Evolutionary conservation across 495 filamentous ascomycete genomes (phyloP), one percentile per base, ranked within the genome.

Genomic region (Paragyromitra xinjiangensis): DNA sequence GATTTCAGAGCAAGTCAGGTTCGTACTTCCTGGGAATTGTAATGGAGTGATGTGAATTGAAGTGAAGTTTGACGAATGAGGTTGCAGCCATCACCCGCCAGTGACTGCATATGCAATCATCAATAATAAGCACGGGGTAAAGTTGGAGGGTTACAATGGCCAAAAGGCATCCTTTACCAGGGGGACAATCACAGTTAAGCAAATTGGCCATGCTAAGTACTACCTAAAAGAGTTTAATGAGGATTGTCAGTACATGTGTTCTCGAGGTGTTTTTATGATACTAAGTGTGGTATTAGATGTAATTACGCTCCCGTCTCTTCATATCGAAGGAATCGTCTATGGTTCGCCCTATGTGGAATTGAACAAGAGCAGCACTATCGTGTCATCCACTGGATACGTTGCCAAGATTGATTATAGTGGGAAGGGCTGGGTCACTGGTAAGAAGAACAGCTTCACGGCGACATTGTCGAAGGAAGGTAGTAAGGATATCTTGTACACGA

Each of bases 81-180:
- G 37, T 34, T 85, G 83, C 75, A 97, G 93, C 85, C 95, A 98
- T 80, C 95, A 99, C 81, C 95, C 96, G n/a, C 95, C 96, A 11
- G 94, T 93, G 39, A 99, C 96, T 8, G 96, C 95, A 3, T 98
- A 97, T 83, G 91, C 90, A 70, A 96, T 98, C 79, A 91, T 88
- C 83, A 98, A 99, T 83, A 84, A 90, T 24, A 89, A 94, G 74
- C 89, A 94, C 73, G 92, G 93, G 44, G 88, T 99, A 40, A 90
- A 92, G 85, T 87, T 99, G 3, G 90, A 97, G 87, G 95, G 96
- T 70, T 97, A 98, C 85, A 97, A 98, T 79, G 96, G 92, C n/a
- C 96, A 98, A 81, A 98, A 97, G 83, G 95, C 94, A 6, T 94
- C 91, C 26, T 97, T 98, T 83, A 92, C 91, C 40, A 91, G 91